Base-by-base conservation (phyloP, 2,329 filamentous ascomycete genomes). In the Thelonectria blattea region DNA sequence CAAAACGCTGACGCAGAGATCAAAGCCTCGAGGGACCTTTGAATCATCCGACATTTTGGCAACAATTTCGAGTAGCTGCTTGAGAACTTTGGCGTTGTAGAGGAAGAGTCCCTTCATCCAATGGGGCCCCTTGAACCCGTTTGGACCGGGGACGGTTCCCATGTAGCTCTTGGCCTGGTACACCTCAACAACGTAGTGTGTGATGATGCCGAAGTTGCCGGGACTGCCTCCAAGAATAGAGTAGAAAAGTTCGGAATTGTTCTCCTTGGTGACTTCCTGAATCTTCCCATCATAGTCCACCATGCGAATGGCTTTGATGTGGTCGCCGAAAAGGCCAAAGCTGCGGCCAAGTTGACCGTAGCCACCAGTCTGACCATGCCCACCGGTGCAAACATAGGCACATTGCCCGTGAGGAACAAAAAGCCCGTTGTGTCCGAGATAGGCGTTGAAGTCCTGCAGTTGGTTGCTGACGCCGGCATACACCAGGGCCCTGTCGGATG, bases 231-330 rank as follows among this genome's bases (percentile, higher is more conserved):
- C 85, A 8, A 80, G 76, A 3, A 87, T 75, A 2, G 84, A 85
- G 77, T 83, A 88, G 72, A 86, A 88, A 0, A 88, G 76, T 41
- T 88, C 85, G 0, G 78, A 65, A 53, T 88, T 79, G n/a, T 76
- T 71, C 0, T 76, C 66, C n/a, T 76, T 80, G 17, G 77, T 82
- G 4, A 85, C 78, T 5, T 77, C 79, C 1, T 81, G 69, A 22
- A 81, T 71, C 11, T 74, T 61, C 0, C 85, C 85, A 15, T 76
- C 71, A 0, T 78, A 78, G 22, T 80, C 79, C 2, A 87, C 72
- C 1, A 84, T 77, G 43, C 81, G 76, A 46, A 80, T 76, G 14
- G 79, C 76, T 1, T 83, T 67, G 7, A 83, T 79, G 52, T 86
- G 80, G 60, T 87, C 85, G 1, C 83, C 83, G 4, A 78, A 79